phyloP scores from a whole-genome alignment of 768 basidiomycete genomes.

The Hydnum rufescens region DNA sequence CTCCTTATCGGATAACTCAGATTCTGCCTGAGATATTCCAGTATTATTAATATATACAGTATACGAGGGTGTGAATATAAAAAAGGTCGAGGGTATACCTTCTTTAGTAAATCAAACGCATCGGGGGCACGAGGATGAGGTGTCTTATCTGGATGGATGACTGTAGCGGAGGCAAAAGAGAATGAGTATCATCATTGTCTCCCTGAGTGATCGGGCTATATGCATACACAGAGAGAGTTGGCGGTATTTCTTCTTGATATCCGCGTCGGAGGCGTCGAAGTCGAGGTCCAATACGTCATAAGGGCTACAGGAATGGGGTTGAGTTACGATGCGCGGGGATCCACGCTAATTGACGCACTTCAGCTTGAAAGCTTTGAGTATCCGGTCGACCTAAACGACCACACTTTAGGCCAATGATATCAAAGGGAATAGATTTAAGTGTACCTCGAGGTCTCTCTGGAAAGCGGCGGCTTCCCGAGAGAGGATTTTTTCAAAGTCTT shows the following conservation, averaged over 20 bases:
- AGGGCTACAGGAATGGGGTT: slow-evolving; percentile 31
- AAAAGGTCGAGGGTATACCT: slow-evolving; percentile 28
- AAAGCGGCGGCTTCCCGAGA: slow-evolving; percentile 67
- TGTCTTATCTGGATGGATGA: slow-evolving; percentile 98
- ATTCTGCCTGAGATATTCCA: slow-evolving; percentile 43
- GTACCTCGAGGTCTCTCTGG: slow-evolving; percentile 67
- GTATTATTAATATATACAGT: not conserved
- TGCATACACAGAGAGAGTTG: slow-evolving; percentile 67
- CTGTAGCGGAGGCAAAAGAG: slow-evolving; percentile 21
- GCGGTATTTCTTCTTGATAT: slow-evolving; percentile 76
- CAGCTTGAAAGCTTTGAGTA: slow-evolving; percentile 86
- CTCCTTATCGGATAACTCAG: slow-evolving; percentile 56
- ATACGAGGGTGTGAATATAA: not conserved
- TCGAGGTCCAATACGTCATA: slow-evolving; percentile 85
- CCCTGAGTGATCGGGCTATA: too few relatives aligned
- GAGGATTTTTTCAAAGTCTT: slow-evolving; percentile 62
- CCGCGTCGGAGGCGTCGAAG: slow-evolving; percentile 32
- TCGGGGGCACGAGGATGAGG: slow-evolving; percentile 73
- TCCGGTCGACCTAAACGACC: slow-evolving; percentile 37
- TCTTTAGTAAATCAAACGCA: slow-evolving; percentile 86
- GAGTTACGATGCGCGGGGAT: not conserved
- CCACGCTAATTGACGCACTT: slow-evolving; percentile 38
- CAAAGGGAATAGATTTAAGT: not conserved
- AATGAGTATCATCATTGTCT: slow-evolving; percentile 12
- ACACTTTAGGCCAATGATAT: too few relatives aligned